Base-by-base conservation (phyloP, 176 grass and related monocot genomes). In the Puccinellia tenuiflora region DNA sequence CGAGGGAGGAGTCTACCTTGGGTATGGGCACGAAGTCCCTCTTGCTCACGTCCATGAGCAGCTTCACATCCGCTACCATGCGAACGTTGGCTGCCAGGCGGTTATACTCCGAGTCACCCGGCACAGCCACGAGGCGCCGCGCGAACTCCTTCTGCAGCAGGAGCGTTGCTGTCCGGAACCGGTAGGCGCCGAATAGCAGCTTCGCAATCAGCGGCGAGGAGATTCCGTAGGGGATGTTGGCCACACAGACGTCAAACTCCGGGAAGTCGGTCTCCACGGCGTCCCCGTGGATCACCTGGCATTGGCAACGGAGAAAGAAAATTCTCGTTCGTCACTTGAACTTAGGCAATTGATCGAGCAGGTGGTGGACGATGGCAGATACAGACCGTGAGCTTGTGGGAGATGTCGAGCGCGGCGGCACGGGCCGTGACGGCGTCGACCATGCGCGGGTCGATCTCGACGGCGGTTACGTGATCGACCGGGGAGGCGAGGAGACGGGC, bases 131-230 rank as follows among this genome's bases (percentile, higher is more conserved):
- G 5, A 94, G 85, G 51, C 94, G 85, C 52, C 85, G 80, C n/a
- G 94, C 92, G 64, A 92, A 97, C 85, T 97, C 94, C 86, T 94
- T 94, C 61, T 94, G 88, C 31, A 97, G 90, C 40, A 94, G 83
- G 22, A 97, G 85, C 57, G 92, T 94, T 9, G 94, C 89, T 21
- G 84, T 83, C 70, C 88, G 81, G 63, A 97, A 97, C 10, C 54
- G 52, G 84, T 87, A 89, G 8, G 43, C 28, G 21, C 90, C 84
- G 63, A 92, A 97, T 47, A 97, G 77, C 73, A 97, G 92, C 85
- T 97, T 97, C 21, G 87, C 90, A 18, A 97, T 94, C 25, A 97
- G 84, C 63, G 92, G 92, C 54, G 94, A 97, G 14, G 94, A 92
- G 66, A 94, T 94, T 3, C 89, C 85, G 59, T 94, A 97, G 9